Evolutionary conservation across 345 rosid species (phyloP), one percentile per base, ranked within the genome.

Genomic region (Eucalyptus viminalis): DNA sequence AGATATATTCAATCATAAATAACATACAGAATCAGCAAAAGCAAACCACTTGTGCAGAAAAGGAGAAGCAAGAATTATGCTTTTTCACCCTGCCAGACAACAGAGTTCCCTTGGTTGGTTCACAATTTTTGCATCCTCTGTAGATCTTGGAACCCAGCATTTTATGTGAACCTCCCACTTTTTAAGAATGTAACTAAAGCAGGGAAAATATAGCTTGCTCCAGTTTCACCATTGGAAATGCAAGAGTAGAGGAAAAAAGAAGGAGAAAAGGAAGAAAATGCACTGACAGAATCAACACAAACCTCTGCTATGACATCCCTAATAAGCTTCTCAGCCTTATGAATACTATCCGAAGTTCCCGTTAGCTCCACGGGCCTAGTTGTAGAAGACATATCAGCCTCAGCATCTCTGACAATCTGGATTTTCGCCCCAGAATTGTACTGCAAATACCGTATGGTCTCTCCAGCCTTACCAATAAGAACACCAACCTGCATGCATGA

Each of bases 381-480:
- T 27, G 94, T 87, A 86, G 95, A 93, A 47, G 93, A 94, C 80
- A 96, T 93, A 93, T 97, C 96, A 89, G 98, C 95, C 86, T 97
- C 99, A 62, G 97, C 93, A 93, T 97, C 99, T 93, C 96, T 97
- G 86, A 93, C 93, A 31, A 97, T 97, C 88, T 97, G 99, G 89
- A 97, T 97, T 94, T 97, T 97, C 31, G 98, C 99, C 37, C 99
- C 98, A 1, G 99, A 97, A 91, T 94, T 97, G 90, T 91, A 90
- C 92, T 97, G 99, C 91, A 97, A 93, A 85, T 90, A 92, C 54
- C 97, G 92, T 69, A 97, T 96, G 53, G 97, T 97, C 88, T 97
- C 99, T 29, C 99, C 99, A 43, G 96, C 96, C 93, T 96, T 97
- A 86, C 99, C 99, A 90, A 97, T 97, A 88, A 97, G 97, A 88